A percentile compares a stretch with the other conserved stretches of the same genome.
Conservation (phyloP, 2,329 filamentous ascomycete species). For the Epichloe baconii region DNA sequence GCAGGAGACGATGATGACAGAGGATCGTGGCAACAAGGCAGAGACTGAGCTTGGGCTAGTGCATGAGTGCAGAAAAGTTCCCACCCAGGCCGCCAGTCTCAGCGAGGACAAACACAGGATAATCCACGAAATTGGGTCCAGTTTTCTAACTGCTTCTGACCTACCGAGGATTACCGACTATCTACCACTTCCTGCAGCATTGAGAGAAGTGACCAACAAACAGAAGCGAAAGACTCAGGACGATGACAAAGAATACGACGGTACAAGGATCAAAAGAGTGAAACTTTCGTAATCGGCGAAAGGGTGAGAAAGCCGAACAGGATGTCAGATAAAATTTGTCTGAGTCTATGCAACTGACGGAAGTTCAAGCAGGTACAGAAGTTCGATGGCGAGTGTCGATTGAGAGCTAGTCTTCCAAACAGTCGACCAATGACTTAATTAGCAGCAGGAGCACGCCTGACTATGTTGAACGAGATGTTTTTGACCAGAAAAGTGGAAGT, state of each 20-base stretch:
- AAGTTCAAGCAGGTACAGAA: neutral
- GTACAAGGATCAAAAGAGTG: neutral
- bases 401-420: neutral
- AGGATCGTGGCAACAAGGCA: constrained; percentile 1
- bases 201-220: neutral
- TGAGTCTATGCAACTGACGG: neutral
- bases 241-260: neutral
- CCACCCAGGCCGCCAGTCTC: constrained; percentile 4
- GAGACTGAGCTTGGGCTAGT: constrained; percentile 11
- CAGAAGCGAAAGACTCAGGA: neutral
- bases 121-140: constrained; percentile 17
- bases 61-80: constrained; percentile 11
- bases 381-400: neutral
- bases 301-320: neutral
- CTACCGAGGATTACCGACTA: constrained; percentile 5
- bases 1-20: constrained; percentile 5
- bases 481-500: neutral
- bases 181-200: neutral
- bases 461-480: neutral
- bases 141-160: constrained; percentile 8
- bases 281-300: neutral
- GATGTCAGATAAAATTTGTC: neutral
- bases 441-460: neutral
- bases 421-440: neutral
- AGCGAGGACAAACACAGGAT: constrained; percentile 8